Evolutionary conservation across 805 yeast species (phyloP).

Genomic region (Starmerella sp.): DNA sequence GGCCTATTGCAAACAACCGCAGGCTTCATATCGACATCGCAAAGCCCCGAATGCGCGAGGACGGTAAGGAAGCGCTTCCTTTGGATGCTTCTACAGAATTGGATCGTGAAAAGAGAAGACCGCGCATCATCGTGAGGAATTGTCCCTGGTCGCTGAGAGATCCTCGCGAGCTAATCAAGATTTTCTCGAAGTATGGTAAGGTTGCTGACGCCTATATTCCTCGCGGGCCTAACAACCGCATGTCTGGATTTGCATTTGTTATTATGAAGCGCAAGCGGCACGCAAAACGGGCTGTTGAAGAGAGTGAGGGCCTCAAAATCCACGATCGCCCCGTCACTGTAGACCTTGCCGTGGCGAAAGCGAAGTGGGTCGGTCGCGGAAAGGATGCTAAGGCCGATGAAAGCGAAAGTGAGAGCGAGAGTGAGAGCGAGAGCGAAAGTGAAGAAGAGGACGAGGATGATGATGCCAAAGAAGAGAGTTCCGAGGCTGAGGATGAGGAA

Average conservation of each 20-base stretch:
- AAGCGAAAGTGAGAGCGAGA: constrained; percentile 27
- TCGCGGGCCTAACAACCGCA: constrained; percentile 70
- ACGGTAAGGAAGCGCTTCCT: constrained; percentile 12
- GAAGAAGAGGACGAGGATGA: constrained; percentile 30
- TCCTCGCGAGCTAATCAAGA: constrained; percentile 55
- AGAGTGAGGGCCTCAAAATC: constrained; percentile 60
- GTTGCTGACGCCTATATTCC: constrained; percentile 87
- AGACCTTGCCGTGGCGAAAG: constrained; percentile 82
- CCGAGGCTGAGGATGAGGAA: constrained; percentile 26
- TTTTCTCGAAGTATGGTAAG: constrained; percentile 69
- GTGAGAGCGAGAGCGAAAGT: constrained; percentile 26
- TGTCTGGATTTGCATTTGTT: constrained; percentile 92
- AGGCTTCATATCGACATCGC: constrained; percentile 74
- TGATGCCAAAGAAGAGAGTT: constrained; percentile 31
- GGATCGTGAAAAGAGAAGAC: constrained; percentile 54
- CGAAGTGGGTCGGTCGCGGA: constrained; percentile 55
- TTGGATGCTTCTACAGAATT: constrained; percentile 13
- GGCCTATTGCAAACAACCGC: constrained; percentile 49
- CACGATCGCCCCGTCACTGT: constrained; percentile 89
- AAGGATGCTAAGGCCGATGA: constrained; percentile 34
- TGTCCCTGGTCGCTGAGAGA: constrained; percentile 92
- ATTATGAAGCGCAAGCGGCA: constrained; percentile 69
- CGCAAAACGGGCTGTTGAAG: constrained; percentile 75
- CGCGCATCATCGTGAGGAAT: constrained; percentile 79
- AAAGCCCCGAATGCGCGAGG: constrained; percentile 72